A percentile compares a stretch with the other conserved stretches of the same genome.
Conservation (phyloP, 1,284 basidiomycete genomes). For the Boletus smithii region DNA sequence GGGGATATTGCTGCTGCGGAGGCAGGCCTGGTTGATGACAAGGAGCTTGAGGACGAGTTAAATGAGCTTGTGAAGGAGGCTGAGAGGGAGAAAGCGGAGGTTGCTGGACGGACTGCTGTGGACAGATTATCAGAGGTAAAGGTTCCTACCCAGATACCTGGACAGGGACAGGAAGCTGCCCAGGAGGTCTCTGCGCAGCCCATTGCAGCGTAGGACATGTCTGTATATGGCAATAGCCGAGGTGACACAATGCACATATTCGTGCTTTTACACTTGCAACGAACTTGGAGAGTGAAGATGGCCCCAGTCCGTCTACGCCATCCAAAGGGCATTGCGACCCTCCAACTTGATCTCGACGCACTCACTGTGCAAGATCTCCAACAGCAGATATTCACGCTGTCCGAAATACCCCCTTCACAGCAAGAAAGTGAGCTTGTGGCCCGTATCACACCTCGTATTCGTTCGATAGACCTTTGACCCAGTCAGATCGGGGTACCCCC, state of each 20-base stretch:
- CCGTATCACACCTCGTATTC: not conserved
- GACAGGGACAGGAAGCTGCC: not conserved
- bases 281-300: conserved; percentile 38
- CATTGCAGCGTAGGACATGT: conserved; percentile 12
- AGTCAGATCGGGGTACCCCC: conserved; percentile 89
- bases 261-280: too few relatives aligned
- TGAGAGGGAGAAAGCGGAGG: conserved; percentile 37
- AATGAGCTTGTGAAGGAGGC: conserved; percentile 49
- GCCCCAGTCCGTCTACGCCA: conserved; percentile 71
- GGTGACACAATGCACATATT: conserved; percentile 14
- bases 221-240: conserved; percentile 10
- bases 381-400: conserved; percentile 61
- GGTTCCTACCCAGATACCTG: conserved; percentile 18
- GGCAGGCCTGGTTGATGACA: conserved; percentile 53
- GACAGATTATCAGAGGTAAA: conserved; percentile 21
- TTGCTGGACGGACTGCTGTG: conserved; percentile 11
- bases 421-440: conserved; percentile 63
- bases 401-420: conserved; percentile 70
- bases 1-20: conserved; percentile 56
- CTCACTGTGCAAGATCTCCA: conserved; percentile 71
- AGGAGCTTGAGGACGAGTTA: conserved; percentile 61
- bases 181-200: not conserved
- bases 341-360: conserved; percentile 63
- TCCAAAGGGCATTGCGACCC: conserved; percentile 76
- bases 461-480: conserved; percentile 1